Evolutionary conservation across 495 filamentous ascomycete genomes (phyloP).

Genomic region (Aspergillus incahuasiensis): DNA sequence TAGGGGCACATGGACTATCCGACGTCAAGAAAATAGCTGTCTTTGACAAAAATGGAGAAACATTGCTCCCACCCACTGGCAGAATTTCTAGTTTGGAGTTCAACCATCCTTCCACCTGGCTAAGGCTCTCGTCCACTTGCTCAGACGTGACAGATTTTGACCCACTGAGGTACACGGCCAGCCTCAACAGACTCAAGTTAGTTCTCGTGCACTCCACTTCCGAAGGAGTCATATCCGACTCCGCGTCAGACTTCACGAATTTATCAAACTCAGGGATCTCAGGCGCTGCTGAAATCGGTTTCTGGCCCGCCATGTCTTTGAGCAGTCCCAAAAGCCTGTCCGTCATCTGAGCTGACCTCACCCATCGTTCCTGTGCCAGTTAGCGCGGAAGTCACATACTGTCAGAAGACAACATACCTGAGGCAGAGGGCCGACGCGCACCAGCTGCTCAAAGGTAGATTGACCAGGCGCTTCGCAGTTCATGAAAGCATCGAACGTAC

Average conservation of each 20-base stretch:
- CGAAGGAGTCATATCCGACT: slow-evolving; percentile 29
- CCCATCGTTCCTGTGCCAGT: slow-evolving; percentile 33
- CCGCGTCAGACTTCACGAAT: slow-evolving; percentile 18
- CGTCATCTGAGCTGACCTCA: slow-evolving; percentile 32
- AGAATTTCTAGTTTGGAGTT: slow-evolving; percentile 25
- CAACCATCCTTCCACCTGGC: slow-evolving; percentile 33
- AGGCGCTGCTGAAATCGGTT: slow-evolving; percentile 24
- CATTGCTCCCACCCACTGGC: slow-evolving; percentile 15
- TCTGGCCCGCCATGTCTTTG: slow-evolving; percentile 31
- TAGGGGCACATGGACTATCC: slow-evolving; percentile 29
- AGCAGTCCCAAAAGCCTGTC: slow-evolving; percentile 34
- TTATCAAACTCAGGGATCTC: slow-evolving; percentile 29
- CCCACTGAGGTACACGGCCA: slow-evolving; percentile 34
- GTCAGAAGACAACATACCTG: slow-evolving; percentile 24
- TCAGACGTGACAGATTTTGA: slow-evolving; percentile 30
- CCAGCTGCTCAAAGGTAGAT: slow-evolving; percentile 37
- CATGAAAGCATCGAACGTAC: slow-evolving; percentile 40
- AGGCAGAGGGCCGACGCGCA: slow-evolving; percentile 40
- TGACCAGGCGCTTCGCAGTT: slow-evolving; percentile 38
- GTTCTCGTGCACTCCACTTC: slow-evolving; percentile 32
- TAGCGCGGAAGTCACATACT: background rate
- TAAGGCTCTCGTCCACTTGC: slow-evolving; percentile 30
- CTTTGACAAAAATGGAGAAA: slow-evolving; percentile 22
- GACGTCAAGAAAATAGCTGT: slow-evolving; percentile 24
- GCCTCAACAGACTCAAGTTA: slow-evolving; percentile 30